Percentiles rank a stretch among this genome's conserved stretches.
Conservation (phyloP, 1,284 basidiomycete genomes). For the Trichosporon inkin region DNA sequence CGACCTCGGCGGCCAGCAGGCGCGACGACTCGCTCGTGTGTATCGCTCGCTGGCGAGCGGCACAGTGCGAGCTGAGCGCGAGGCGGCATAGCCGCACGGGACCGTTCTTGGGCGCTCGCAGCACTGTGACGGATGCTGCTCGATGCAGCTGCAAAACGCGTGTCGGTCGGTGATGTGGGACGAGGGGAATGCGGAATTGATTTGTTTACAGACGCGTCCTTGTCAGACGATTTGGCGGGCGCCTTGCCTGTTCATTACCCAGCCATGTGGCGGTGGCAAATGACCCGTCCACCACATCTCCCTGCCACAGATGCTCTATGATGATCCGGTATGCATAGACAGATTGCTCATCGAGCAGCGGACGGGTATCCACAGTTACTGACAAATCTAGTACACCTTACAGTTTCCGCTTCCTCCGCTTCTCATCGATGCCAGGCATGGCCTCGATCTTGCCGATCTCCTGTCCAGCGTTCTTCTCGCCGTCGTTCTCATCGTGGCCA, state of each 20-base stretch:
- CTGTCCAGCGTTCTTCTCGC: background rate
- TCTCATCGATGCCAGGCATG: constrained; percentile 5
- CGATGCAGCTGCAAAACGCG: background rate
- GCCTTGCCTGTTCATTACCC: background rate
- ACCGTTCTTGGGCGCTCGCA: background rate
- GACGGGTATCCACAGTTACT: background rate
- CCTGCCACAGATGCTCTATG: background rate
- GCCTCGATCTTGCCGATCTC: constrained; percentile 1
- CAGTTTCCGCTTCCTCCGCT: background rate
- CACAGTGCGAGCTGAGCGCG: background rate
- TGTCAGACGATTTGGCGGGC: background rate
- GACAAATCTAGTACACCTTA: background rate
- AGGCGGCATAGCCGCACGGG: background rate
- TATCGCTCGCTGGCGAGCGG: background rate
- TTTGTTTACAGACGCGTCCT: constrained; percentile 8
- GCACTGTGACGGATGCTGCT: background rate
- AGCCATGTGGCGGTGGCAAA: background rate
- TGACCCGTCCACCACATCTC: background rate
- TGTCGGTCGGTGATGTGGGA: background rate
- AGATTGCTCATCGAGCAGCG: background rate
- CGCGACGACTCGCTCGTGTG: constrained; percentile 5
- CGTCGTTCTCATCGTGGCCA: background rate
- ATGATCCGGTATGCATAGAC: background rate
- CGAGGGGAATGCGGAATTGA: background rate
- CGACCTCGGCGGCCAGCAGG: background rate